Base-by-base conservation (phyloP, 139 green algal species). In the Astrephomene gubernaculifera region DNA sequence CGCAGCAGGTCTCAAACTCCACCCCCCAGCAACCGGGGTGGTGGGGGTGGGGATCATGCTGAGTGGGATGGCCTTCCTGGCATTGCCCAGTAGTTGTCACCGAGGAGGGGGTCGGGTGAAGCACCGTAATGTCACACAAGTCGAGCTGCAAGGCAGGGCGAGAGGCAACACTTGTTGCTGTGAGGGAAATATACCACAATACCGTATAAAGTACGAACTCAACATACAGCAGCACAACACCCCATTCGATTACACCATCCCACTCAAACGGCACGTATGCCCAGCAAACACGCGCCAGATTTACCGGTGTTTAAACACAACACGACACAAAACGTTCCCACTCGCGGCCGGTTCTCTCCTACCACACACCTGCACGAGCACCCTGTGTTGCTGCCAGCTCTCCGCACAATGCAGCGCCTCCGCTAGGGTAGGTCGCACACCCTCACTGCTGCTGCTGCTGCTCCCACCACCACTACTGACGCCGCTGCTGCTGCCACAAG, bases 341-440 rank as follows among this genome's bases (percentile, higher is more conserved):
- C 60, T 29, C 12, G 1, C 60, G 2, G 4, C 19, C 60, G 63
- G 31, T 22, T 27, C 63, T 12, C 21, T 21, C 4, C 63, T 2
- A 71, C 31, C 63, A 14, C 72, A 6, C 10, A 69, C 73, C 73
- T 81, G 73, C 36, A 81, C 24, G 6, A 70, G 35, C 27, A 70
- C 19, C 73, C 22, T 24, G 35, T 81, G 73, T 36, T 81, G 53
- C 35, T 27, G 35, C 73, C 73, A 81, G 1, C 4, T 4, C n/a
- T 36, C 53, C 22, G 60, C 44, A 6, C 53, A 70, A 45, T 35
- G 4, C 31, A 80, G 45, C 2, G 71, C 45, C 71, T 80, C 71
- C 9, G n/a, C 45, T n/a, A 80, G n/a, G 7, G 71, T 80, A 31
- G 71, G 71, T 33, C 12, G 71, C 7, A 12, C 2, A 22, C 41